These are phyloP conservation scores for Malassezia sp. DNA, from an alignment of 1,284 basidiomycete species.

Conservation along the genomic window DNA sequence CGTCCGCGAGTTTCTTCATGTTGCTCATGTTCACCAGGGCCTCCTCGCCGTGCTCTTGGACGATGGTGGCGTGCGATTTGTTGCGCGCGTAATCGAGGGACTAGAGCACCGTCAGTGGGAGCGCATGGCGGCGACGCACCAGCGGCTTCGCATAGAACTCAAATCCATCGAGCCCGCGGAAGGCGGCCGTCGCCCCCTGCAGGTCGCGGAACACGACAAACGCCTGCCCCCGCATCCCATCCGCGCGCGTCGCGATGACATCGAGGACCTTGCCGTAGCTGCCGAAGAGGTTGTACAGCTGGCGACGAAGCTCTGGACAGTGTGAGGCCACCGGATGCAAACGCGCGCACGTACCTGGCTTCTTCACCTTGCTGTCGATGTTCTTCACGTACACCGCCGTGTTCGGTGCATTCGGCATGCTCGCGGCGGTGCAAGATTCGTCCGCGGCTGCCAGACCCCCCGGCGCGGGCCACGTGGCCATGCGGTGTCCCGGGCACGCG, in stretches of 20 bases:
- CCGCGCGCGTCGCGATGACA: slow-evolving; percentile 77
- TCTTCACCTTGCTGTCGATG: slow-evolving; percentile 85
- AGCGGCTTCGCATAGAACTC: slow-evolving; percentile 82
- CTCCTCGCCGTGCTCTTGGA: slow-evolving; percentile 26
- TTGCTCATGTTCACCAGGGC: slow-evolving; percentile 26
- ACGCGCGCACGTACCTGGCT: slow-evolving; percentile 56
- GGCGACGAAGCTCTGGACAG: slow-evolving; percentile 59
- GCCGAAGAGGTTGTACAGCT: slow-evolving; percentile 80
- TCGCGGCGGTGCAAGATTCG: background rate
- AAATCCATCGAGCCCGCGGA: slow-evolving; percentile 81
- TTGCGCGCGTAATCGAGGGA: slow-evolving; percentile 69
- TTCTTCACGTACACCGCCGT: slow-evolving; percentile 87
- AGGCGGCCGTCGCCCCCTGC: slow-evolving; percentile 72
- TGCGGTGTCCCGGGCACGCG: too few relatives aligned
- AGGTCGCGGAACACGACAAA: slow-evolving; percentile 90
- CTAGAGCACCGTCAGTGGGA: slow-evolving; percentile 3
- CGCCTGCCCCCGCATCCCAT: slow-evolving; percentile 84
- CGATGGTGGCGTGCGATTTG: slow-evolving; percentile 65
- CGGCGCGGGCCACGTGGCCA: background rate
- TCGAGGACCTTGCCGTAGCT: slow-evolving; percentile 88
- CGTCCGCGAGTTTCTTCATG: slow-evolving; percentile 15
- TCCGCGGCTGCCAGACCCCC: background rate
- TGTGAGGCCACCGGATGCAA: too few relatives aligned
- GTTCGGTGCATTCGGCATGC: slow-evolving; percentile 54
- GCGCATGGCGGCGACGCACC: slow-evolving; percentile 52